phyloP scores from a whole-genome alignment of 805 yeast genomes.

The Komagataella pastoris region DNA sequence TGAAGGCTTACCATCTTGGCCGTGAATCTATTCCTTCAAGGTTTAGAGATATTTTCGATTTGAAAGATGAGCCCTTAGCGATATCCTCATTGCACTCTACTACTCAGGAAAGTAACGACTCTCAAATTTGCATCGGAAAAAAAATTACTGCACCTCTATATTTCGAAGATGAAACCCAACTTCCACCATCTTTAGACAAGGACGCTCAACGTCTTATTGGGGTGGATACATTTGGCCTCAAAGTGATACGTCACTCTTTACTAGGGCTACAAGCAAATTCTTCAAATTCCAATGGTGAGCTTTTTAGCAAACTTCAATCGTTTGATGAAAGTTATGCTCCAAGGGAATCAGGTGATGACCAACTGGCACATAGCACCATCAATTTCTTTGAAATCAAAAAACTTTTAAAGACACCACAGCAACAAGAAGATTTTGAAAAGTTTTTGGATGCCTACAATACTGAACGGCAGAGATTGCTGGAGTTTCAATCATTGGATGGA shows the following conservation, averaged over 20 bases:
- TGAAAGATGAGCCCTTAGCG: background rate
- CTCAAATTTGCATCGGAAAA: background rate
- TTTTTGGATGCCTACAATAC: slow-evolving; percentile 59
- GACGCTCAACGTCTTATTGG: slow-evolving; percentile 42
- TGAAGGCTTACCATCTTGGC: slow-evolving; percentile 17
- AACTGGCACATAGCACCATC: slow-evolving; percentile 9
- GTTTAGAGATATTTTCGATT: slow-evolving; percentile 11
- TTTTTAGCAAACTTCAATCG: background rate
- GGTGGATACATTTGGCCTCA: slow-evolving; percentile 68
- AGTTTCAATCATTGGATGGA: slow-evolving; percentile 68
- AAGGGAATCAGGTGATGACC: slow-evolving; percentile 1
- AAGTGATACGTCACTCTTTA: slow-evolving; percentile 64
- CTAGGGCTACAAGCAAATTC: slow-evolving; percentile 26
- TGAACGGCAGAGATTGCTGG: slow-evolving; percentile 65
- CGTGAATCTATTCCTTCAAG: slow-evolving; percentile 11
- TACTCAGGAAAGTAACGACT: background rate
- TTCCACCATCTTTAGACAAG: slow-evolving; percentile 25
- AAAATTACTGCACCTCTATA: background rate
- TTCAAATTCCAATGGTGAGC: slow-evolving; percentile 11
- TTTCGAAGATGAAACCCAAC: background rate
- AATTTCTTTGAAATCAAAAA: slow-evolving; percentile 62
- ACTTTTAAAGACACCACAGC: slow-evolving; percentile 30
- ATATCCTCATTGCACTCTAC: background rate
- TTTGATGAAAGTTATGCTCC: slow-evolving; percentile 6
- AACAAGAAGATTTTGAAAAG: slow-evolving; percentile 43